Conservation (phyloP, 345 rosid species). For the Pseudoturritis turrita region DNA sequence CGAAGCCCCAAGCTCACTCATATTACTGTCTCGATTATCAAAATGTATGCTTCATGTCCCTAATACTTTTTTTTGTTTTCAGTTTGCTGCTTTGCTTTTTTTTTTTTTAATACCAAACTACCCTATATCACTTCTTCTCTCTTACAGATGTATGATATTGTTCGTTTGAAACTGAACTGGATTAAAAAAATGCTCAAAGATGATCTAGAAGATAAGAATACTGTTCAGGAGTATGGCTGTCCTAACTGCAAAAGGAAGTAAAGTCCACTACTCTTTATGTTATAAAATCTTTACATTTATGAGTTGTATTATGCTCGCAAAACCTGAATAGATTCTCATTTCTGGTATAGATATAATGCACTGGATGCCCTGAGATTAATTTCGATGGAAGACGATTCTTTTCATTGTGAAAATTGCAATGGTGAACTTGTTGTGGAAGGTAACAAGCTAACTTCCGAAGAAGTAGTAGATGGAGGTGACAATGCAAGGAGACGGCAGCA, state of each 20-base stretch:
- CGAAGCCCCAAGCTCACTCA: slow-evolving; percentile 79
- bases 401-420: slow-evolving; percentile 87
- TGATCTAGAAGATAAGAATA: slow-evolving; percentile 79
- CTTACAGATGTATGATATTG: slow-evolving; percentile 75
- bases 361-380: slow-evolving; percentile 74
- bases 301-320: not conserved
- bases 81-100: not conserved
- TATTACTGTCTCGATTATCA: slow-evolving; percentile 91
- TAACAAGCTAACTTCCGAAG: slow-evolving; percentile 78
- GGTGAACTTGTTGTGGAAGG: slow-evolving; percentile 90
- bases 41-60: slow-evolving; percentile 45
- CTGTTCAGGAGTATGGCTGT: slow-evolving; percentile 86
- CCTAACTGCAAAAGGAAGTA: slow-evolving; percentile 86
- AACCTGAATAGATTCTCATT: slow-evolving; percentile 15
- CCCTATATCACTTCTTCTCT: not conserved
- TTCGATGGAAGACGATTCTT: slow-evolving; percentile 63
- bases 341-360: slow-evolving; percentile 64
- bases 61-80: not conserved
- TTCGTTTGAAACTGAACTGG: slow-evolving; percentile 66
- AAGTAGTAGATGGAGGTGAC: slow-evolving; percentile 87
- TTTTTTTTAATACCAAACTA: not conserved
- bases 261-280: slow-evolving; percentile 9
- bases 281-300: not conserved
- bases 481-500: slow-evolving; percentile 76
- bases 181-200: slow-evolving; percentile 78